phyloP scores from a whole-genome alignment of 2,329 filamentous ascomycete genomes.

The Calcarisporium arbuscula region DNA sequence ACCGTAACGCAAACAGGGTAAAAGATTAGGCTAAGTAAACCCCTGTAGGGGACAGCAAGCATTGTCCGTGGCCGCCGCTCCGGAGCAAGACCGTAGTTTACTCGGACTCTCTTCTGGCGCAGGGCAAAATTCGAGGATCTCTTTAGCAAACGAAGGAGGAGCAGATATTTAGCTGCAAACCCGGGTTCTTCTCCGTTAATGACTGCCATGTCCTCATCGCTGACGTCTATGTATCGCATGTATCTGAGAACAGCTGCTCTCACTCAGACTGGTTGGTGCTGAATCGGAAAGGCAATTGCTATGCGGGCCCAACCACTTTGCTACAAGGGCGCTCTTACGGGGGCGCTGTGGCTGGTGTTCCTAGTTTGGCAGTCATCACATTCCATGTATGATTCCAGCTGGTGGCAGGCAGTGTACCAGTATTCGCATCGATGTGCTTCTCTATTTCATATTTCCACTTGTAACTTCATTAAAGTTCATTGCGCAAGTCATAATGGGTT shows the following conservation, averaged over 20 bases:
- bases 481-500: no score
- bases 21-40: no score
- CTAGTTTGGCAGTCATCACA: no score
- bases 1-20: no score
- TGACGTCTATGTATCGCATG: conserved; percentile 31
- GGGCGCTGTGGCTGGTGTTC: no score
- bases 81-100: conserved; percentile 54
- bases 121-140: conserved; percentile 49
- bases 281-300: conserved; percentile 41
- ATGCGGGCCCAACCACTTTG: no score
- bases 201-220: conserved; percentile 17
- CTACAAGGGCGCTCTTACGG: no score
- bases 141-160: conserved; percentile 47
- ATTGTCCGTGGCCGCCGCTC: conserved; percentile 31
- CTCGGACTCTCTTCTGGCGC: conserved; percentile 53
- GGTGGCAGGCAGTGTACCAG: no score
- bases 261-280: conserved; percentile 22
- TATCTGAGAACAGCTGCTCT: conserved; percentile 33
- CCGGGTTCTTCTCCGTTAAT: conserved; percentile 30
- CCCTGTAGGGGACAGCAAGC: conserved; percentile 53
- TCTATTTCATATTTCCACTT: no score
- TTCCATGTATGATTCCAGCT: no score
- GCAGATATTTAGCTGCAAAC: conserved; percentile 26
- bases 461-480: no score
- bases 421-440: no score